Evolutionary conservation across 2,329 filamentous ascomycete species (phyloP).

Genomic region (Tolypocladium capitatum): DNA sequence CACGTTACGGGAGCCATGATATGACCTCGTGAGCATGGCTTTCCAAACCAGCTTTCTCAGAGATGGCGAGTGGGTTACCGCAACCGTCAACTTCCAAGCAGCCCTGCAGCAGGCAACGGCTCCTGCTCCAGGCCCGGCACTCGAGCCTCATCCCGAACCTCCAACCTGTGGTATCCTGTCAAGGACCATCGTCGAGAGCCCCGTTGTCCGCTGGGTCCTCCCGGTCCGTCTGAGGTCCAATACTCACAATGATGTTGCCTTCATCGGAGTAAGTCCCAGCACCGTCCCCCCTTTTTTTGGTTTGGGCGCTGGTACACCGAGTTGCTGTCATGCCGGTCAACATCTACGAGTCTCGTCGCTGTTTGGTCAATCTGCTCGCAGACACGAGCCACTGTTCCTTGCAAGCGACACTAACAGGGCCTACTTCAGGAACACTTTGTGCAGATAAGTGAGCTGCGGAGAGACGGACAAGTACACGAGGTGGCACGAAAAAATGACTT

Average conservation of each 20-base stretch:
- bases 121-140: constrained; percentile 15
- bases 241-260: constrained; percentile 67
- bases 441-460: constrained; percentile 62
- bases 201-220: constrained; percentile 62
- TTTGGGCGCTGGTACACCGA: too few relatives aligned
- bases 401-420: not conserved
- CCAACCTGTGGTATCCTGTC: constrained; percentile 62
- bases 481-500: constrained; percentile 72
- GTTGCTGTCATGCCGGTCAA: not conserved
- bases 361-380: not conserved
- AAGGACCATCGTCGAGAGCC: constrained; percentile 63
- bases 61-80: constrained; percentile 44
- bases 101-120: constrained; percentile 24
- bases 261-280: constrained; percentile 54
- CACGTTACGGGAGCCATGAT: constrained; percentile 4
- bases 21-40: constrained; percentile 20
- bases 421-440: constrained; percentile 55
- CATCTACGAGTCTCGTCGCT: not conserved
- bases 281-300: too few relatives aligned
- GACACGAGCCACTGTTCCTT: not conserved
- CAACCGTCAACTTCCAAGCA: constrained; percentile 31
- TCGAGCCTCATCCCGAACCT: constrained; percentile 20
- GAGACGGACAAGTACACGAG: constrained; percentile 58
- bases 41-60: constrained; percentile 42
- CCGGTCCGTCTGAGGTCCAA: constrained; percentile 64